These are phyloP conservation scores for Panellus pusillus DNA, from an alignment of 768 basidiomycete genomes.

Conservation along the genomic window DNA sequence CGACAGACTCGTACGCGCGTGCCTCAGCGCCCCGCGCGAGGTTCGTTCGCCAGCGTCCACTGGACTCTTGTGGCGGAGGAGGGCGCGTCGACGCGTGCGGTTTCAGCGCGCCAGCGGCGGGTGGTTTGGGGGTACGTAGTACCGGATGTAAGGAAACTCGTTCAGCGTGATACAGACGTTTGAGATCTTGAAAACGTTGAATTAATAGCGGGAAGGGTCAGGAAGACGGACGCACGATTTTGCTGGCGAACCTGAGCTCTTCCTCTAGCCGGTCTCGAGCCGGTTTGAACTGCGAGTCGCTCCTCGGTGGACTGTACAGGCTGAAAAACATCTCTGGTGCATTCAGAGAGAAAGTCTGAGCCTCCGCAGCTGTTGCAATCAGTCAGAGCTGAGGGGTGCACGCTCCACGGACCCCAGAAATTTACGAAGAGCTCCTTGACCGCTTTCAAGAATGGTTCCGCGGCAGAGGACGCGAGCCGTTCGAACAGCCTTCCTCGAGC, in stretches of 20 bases:
- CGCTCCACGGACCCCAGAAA: slow-evolving; percentile 73
- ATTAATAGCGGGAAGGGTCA: not conserved
- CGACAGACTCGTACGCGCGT: slow-evolving; percentile 66
- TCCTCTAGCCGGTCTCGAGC: slow-evolving; percentile 82
- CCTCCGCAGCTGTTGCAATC: slow-evolving; percentile 66
- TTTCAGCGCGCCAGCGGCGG: slow-evolving; percentile 79
- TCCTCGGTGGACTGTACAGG: slow-evolving; percentile 82
- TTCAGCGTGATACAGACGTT: slow-evolving; percentile 89
- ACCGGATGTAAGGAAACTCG: slow-evolving; percentile 91
- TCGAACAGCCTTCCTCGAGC: slow-evolving; percentile 77
- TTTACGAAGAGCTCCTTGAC: slow-evolving; percentile 90
- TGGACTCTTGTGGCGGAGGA: slow-evolving; percentile 62
- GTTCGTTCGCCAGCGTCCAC: slow-evolving; percentile 77
- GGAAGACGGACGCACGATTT: slow-evolving; percentile 49
- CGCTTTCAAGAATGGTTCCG: slow-evolving; percentile 72
- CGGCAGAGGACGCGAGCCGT: slow-evolving; percentile 70
- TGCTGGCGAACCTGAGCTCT: slow-evolving; percentile 76
- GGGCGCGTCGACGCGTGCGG: slow-evolving; percentile 64
- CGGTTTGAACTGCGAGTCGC: slow-evolving; percentile 61
- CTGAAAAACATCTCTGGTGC: slow-evolving; percentile 83
- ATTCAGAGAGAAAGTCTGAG: slow-evolving; percentile 80
- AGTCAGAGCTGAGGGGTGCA: not conserved
- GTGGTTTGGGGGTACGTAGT: slow-evolving; percentile 84
- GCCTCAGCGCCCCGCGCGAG: slow-evolving; percentile 73
- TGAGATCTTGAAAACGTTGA: slow-evolving; percentile 54